Evolutionary conservation across 441 rosid genomes (phyloP).

Genomic region (Populus hybrid): DNA sequence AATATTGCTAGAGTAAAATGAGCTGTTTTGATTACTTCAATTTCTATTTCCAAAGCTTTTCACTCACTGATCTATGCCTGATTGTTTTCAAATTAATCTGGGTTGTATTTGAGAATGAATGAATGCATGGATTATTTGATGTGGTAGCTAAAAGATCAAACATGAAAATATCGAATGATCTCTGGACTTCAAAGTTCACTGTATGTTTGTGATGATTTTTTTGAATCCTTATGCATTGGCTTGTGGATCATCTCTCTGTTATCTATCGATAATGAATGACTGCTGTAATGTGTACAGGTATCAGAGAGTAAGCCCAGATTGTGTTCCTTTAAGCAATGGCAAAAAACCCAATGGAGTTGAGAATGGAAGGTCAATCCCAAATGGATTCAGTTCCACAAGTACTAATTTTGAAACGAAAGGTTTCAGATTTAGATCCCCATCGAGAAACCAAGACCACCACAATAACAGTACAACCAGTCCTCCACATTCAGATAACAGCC

Average conservation of each 20-base stretch:
- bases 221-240: not conserved
- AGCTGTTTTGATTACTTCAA: not conserved
- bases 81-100: not conserved
- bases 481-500: slow-evolving; percentile 15
- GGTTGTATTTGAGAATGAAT: not conserved
- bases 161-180: not conserved
- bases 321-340: slow-evolving; percentile 42
- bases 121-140: not conserved
- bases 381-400: slow-evolving; percentile 8
- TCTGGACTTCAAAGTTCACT: not conserved
- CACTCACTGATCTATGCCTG: not conserved
- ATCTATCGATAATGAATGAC: not conserved
- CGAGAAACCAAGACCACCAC: slow-evolving; percentile 32
- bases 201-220: not conserved
- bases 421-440: slow-evolving; percentile 51
- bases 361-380: slow-evolving; percentile 21
- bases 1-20: not conserved
- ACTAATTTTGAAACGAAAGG: slow-evolving; percentile 31
- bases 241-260: not conserved
- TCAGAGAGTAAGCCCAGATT: slow-evolving; percentile 65
- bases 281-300: slow-evolving; percentile 32
- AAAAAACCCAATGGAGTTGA: slow-evolving; percentile 35
- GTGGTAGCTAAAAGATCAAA: not conserved
- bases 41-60: not conserved
- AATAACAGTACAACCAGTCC: slow-evolving; percentile 17